Conservation (phyloP, 495 filamentous ascomycete genomes). For the Acidomyces sp. region DNA sequence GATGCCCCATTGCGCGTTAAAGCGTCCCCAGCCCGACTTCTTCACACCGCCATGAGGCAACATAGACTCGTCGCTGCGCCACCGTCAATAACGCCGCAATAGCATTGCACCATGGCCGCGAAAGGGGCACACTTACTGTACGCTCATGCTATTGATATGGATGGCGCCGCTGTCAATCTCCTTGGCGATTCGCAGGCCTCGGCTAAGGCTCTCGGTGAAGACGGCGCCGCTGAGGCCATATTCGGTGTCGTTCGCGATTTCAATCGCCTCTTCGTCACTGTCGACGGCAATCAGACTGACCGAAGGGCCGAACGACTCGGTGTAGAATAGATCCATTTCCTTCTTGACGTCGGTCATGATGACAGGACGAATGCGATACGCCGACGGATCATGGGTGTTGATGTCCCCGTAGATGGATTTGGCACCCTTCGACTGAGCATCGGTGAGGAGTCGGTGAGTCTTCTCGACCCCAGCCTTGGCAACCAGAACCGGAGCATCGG, state of each 20-base stretch:
- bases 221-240: slow-evolving; percentile 31
- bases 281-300: slow-evolving; percentile 47
- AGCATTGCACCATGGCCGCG: background rate
- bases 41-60: slow-evolving; percentile 81
- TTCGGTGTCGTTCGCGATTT: slow-evolving; percentile 32
- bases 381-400: slow-evolving; percentile 31
- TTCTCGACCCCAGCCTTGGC: slow-evolving; percentile 47
- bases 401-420: slow-evolving; percentile 47
- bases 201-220: slow-evolving; percentile 29
- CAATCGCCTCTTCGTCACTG: slow-evolving; percentile 26
- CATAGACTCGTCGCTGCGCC: slow-evolving; percentile 47
- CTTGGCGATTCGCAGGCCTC: slow-evolving; percentile 28
- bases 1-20: slow-evolving; percentile 41
- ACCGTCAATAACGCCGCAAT: background rate
- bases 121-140: slow-evolving; percentile 36
- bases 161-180: slow-evolving; percentile 40
- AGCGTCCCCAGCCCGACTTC: slow-evolving; percentile 68
- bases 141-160: slow-evolving; percentile 74
- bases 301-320: slow-evolving; percentile 72
- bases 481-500: slow-evolving; percentile 47
- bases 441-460: slow-evolving; percentile 40
- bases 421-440: slow-evolving; percentile 60
- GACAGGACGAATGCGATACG: slow-evolving; percentile 54
- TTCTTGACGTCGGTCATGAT: slow-evolving; percentile 56
- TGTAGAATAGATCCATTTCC: slow-evolving; percentile 71